These are phyloP conservation scores for Hypoxylon fuscum DNA, from an alignment of 495 filamentous ascomycete genomes.

Conservation along the genomic window DNA sequence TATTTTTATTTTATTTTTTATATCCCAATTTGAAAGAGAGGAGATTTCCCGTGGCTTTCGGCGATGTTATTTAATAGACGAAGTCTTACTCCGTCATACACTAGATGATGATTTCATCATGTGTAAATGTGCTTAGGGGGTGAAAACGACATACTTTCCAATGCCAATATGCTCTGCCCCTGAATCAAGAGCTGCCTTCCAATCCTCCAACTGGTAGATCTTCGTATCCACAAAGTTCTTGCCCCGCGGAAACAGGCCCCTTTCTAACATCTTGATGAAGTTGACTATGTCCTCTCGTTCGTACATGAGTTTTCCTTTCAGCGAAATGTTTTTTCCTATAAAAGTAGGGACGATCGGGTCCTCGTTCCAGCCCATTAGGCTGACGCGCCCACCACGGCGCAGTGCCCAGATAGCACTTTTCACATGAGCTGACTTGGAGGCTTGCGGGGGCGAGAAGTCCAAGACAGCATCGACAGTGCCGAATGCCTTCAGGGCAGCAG, in stretches of 20 bases:
- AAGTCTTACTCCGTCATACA: background rate
- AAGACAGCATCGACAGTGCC: slow-evolving; percentile 55
- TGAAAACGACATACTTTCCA: slow-evolving; percentile 38
- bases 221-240: slow-evolving; percentile 42
- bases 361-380: slow-evolving; percentile 56
- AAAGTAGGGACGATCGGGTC: slow-evolving; percentile 20
- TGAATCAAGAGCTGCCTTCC: slow-evolving; percentile 44
- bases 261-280: slow-evolving; percentile 46
- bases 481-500: slow-evolving; percentile 41
- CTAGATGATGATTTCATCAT: background rate
- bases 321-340: slow-evolving; percentile 40
- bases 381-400: slow-evolving; percentile 47
- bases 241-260: slow-evolving; percentile 43
- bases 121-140: slow-evolving; percentile 12
- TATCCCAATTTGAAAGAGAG: too few species aligned
- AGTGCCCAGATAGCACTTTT: slow-evolving; percentile 48
- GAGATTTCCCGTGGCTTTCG: too few species aligned
- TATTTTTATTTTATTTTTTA: background rate
- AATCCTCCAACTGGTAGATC: slow-evolving; percentile 41
- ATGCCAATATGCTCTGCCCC: slow-evolving; percentile 43
- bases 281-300: slow-evolving; percentile 43
- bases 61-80: too few species aligned
- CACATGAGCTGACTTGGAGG: slow-evolving; percentile 46
- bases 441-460: slow-evolving; percentile 58
- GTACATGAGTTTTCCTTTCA: slow-evolving; percentile 56